Conservation (phyloP, 2,329 filamentous ascomycete genomes). For the Apiospora aurea region DNA sequence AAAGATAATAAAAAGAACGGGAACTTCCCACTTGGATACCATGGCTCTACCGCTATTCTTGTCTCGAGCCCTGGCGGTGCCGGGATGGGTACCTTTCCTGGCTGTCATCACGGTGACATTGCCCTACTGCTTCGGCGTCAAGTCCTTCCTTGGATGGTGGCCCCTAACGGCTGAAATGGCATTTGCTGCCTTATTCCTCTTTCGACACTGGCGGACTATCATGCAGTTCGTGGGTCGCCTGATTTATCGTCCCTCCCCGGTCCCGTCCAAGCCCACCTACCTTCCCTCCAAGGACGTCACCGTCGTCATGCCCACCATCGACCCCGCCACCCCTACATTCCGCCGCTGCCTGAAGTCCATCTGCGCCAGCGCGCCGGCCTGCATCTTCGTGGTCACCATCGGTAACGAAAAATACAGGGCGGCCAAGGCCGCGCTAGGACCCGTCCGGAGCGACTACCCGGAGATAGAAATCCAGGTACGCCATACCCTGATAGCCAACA, state of each 20-base stretch:
- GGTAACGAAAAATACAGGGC: slow-evolving; percentile 39
- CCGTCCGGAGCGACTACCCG: slow-evolving; percentile 28
- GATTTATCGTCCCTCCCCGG: slow-evolving; percentile 40
- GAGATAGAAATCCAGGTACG: slow-evolving; percentile 41
- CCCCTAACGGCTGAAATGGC: slow-evolving; percentile 8
- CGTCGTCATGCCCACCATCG: slow-evolving; percentile 59
- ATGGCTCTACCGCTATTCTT: neutral
- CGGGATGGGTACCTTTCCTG: neutral
- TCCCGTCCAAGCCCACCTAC: slow-evolving; percentile 34
- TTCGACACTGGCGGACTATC: slow-evolving; percentile 55
- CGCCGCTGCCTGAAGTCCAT: slow-evolving; percentile 48
- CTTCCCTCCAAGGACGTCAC: slow-evolving; percentile 50
- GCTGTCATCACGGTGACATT: neutral
- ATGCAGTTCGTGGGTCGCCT: slow-evolving; percentile 41
- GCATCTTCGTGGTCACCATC: slow-evolving; percentile 54
- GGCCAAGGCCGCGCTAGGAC: slow-evolving; percentile 30
- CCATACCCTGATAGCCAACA: slow-evolving; percentile 47
- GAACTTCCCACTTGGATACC: neutral
- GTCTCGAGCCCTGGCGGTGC: neutral
- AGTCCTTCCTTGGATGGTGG: neutral
- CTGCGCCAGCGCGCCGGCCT: slow-evolving; percentile 46
- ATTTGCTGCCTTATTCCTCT: slow-evolving; percentile 43
- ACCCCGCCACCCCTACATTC: slow-evolving; percentile 51
- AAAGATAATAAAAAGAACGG: neutral
- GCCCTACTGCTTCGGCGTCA: neutral